Percentiles rank a stretch among this genome's conserved stretches.
Evolutionary conservation across 2,329 filamentous ascomycete species (phyloP).

Genomic region (Erysiphe pulchra): DNA sequence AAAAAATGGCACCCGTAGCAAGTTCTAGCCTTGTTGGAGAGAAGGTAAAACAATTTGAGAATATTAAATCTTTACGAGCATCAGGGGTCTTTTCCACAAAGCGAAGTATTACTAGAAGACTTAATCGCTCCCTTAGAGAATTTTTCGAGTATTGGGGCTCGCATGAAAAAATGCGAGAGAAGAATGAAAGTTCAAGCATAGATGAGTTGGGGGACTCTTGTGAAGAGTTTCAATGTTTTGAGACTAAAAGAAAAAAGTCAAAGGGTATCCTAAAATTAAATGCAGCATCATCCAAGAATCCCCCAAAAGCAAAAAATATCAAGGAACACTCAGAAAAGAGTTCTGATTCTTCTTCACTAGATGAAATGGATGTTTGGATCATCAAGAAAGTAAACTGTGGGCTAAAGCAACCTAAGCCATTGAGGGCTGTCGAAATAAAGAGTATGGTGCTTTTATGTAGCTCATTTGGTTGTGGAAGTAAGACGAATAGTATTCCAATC

Average conservation of each 20-base stretch:
- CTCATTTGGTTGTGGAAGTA: conserved; percentile 3
- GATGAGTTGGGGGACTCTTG: not conserved
- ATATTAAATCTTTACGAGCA: not conserved
- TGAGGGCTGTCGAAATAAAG: conserved; percentile 10
- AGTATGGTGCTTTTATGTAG: conserved; percentile 11
- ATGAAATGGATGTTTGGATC: conserved; percentile 5
- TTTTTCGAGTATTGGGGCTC: conserved; percentile 4
- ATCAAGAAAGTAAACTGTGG: conserved; percentile 11
- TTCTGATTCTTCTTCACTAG: not conserved
- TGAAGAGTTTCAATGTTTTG: not conserved
- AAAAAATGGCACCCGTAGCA: conserved; percentile 1
- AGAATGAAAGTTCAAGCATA: not conserved
- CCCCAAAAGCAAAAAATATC: not conserved
- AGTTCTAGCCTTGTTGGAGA: conserved; percentile 7
- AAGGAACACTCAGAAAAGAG: not conserved
- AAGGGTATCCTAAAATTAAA: not conserved
- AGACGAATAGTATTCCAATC: not conserved
- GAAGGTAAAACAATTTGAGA: conserved; percentile 9
- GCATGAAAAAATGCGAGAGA: not conserved
- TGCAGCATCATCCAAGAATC: not conserved
- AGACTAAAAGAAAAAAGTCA: not conserved
- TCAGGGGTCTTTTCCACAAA: not conserved
- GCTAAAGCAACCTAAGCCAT: conserved; percentile 10
- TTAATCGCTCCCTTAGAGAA: conserved; percentile 4
- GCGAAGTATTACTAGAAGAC: conserved; percentile 3